Base-by-base conservation (phyloP, 805 yeast species). In the Ascoidea asiatica region DNA sequence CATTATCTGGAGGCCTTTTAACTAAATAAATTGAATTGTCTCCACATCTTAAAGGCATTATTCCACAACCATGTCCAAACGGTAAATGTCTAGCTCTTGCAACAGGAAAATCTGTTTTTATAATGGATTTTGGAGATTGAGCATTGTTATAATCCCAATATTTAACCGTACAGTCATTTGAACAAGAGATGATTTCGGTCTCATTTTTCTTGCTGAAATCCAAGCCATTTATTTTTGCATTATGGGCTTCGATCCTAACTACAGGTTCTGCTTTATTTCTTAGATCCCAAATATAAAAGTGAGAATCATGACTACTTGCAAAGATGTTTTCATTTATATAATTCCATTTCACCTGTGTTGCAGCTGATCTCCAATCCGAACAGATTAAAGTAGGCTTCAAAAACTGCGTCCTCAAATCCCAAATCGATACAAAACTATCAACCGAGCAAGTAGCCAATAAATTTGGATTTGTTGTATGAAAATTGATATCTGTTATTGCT, bases 351-450 rank as follows among this genome's bases (percentile, higher is more conserved):
- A 88, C 96, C 59, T 90, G 97, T 0, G 95, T 76, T 2, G 97
- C 95, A 2, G 94, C 90, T 0, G 96, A 94, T 46, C 84, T 66
- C 94, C 96, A 92, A 56, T 90, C 95, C n/a, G 95, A 86, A 64
- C 86, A 88, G 41, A 78, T 71, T 47, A 72, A 71, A 3, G 76
- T 79, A 0, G 97, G 95, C 48, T 75, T 66, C 41, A 75, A 65
- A 19, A 48, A 39, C 0, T 95, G 90, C 15, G 79, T 69, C 47
- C 97, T 69, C 67, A 89, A 69, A 62, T 92, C 98, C 98, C 98
- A 92, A 2, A 83, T 76, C 45, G 78, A 76, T 18, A 88, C 82
- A 53, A 77, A 82, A 0, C 96, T 81, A 57, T 92, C 98, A 13
- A 92, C 85, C 0, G 95, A 82, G 57, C 97, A 87, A 0, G 98